phyloP scores from a whole-genome alignment of 345 rosid genomes.

The Eucalyptus pumila region DNA sequence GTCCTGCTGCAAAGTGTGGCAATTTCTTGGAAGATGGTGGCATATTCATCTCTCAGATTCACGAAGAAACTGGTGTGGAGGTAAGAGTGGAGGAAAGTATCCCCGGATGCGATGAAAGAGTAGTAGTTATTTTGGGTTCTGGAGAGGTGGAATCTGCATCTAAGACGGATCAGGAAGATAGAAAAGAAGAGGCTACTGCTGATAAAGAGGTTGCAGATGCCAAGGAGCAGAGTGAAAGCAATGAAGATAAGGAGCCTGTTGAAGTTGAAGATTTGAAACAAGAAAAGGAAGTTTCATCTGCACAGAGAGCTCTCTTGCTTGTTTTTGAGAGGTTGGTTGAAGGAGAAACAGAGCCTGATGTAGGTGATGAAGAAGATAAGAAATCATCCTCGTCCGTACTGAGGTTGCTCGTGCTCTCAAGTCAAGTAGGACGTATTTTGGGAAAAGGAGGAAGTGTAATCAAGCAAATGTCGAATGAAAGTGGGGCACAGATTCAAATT shows the following conservation, averaged over 20 bases:
- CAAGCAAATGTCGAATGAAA: constrained; percentile 44
- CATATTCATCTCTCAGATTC: constrained; percentile 22
- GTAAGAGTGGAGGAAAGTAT: constrained; percentile 41
- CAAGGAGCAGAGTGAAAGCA: background rate
- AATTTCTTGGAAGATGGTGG: constrained; percentile 27
- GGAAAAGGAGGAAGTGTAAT: constrained; percentile 61
- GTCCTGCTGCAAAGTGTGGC: constrained; percentile 25
- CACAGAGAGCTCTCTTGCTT: constrained; percentile 47
- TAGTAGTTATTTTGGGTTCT: constrained; percentile 24
- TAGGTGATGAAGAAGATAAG: constrained; percentile 15
- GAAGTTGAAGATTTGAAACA: constrained; percentile 9
- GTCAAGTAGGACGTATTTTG: constrained; percentile 56
- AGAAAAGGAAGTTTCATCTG: constrained; percentile 14
- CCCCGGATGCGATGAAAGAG: constrained; percentile 48
- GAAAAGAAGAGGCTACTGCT: background rate
- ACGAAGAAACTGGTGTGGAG: constrained; percentile 32
- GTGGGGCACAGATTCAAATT: constrained; percentile 60
- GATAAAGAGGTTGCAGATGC: constrained; percentile 2
- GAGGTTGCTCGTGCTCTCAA: constrained; percentile 47
- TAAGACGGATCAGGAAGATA: background rate
- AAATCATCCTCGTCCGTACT: constrained; percentile 14
- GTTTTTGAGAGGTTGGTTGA: constrained; percentile 45
- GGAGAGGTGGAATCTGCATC: constrained; percentile 1
- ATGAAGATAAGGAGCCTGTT: constrained; percentile 13
- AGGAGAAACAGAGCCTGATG: constrained; percentile 15